Evolutionary conservation across 805 yeast species (phyloP).

Genomic region (Jamesozyma jinghongensis): DNA sequence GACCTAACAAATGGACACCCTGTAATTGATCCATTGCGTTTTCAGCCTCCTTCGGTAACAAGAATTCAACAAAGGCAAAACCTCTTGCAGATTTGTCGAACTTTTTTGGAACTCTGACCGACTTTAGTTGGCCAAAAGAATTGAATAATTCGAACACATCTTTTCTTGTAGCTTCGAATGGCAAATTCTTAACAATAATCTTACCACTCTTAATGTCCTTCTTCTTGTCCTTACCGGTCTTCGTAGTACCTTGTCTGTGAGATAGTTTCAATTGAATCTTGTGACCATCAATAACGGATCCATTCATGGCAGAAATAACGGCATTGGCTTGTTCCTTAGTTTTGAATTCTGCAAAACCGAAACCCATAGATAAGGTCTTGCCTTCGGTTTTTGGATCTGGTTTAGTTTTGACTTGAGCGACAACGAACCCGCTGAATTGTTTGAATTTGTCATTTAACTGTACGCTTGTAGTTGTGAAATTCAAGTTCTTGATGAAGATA

Average conservation of each 20-base stretch:
- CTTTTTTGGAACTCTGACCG: slow-evolving; percentile 93
- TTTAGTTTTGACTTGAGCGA: slow-evolving; percentile 77
- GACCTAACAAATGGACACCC: slow-evolving; percentile 94
- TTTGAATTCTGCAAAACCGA: slow-evolving; percentile 88
- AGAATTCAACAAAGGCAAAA: slow-evolving; percentile 93
- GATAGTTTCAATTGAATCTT: slow-evolving; percentile 82
- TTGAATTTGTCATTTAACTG: slow-evolving; percentile 55
- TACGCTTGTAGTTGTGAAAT: slow-evolving; percentile 62
- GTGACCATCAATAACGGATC: slow-evolving; percentile 78
- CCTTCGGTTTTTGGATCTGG: slow-evolving; percentile 73
- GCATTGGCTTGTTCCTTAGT: slow-evolving; percentile 67
- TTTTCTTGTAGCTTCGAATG: slow-evolving; percentile 89
- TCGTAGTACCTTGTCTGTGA: slow-evolving; percentile 50
- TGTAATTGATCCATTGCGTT: slow-evolving; percentile 86
- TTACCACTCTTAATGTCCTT: slow-evolving; percentile 47
- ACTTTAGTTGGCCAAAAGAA: slow-evolving; percentile 87
- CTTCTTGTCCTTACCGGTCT: slow-evolving; percentile 18
- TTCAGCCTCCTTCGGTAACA: slow-evolving; percentile 82
- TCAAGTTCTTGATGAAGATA: slow-evolving; percentile 83
- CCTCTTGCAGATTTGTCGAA: slow-evolving; percentile 94
- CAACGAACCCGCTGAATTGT: slow-evolving; percentile 65
- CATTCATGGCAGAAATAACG: slow-evolving; percentile 69
- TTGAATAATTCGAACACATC: slow-evolving; percentile 90
- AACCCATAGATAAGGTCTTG: slow-evolving; percentile 84
- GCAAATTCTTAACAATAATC: slow-evolving; percentile 90